phyloP scores from a whole-genome alignment of 345 rosid species.

The Pugionium cornutum region DNA sequence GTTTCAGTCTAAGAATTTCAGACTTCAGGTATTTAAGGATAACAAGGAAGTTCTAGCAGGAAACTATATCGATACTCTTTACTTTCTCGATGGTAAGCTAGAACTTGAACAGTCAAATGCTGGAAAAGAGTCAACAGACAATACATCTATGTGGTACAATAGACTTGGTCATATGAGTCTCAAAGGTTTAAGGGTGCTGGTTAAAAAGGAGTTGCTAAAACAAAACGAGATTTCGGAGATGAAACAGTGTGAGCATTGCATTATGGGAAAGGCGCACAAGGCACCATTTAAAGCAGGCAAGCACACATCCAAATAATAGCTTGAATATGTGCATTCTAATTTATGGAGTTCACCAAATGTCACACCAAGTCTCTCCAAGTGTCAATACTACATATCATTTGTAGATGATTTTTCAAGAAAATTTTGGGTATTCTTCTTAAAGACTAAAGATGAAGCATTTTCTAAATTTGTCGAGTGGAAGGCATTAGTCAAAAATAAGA shows the following conservation, averaged over 20 bases:
- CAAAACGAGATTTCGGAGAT: background rate
- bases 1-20: background rate
- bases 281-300: background rate
- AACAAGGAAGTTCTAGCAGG: background rate
- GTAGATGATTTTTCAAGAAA: too few relatives aligned
- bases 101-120: background rate
- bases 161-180: background rate
- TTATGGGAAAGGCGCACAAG: background rate
- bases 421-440: too few relatives aligned
- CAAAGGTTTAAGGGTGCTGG: background rate
- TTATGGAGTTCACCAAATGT: too few relatives aligned
- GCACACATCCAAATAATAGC: background rate
- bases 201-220: background rate
- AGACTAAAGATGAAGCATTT: too few relatives aligned
- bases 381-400: too few relatives aligned
- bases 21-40: background rate
- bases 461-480: too few relatives aligned
- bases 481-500: too few relatives aligned
- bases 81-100: background rate
- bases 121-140: background rate
- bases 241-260: background rate
- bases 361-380: too few relatives aligned
- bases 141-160: background rate
- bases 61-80: background rate
- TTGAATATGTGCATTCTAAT: background rate